Percentiles rank a stretch among this genome's conserved stretches.
phyloP scores from a whole-genome alignment of 768 basidiomycete species.

The Dacryopinax primogenitus region DNA sequence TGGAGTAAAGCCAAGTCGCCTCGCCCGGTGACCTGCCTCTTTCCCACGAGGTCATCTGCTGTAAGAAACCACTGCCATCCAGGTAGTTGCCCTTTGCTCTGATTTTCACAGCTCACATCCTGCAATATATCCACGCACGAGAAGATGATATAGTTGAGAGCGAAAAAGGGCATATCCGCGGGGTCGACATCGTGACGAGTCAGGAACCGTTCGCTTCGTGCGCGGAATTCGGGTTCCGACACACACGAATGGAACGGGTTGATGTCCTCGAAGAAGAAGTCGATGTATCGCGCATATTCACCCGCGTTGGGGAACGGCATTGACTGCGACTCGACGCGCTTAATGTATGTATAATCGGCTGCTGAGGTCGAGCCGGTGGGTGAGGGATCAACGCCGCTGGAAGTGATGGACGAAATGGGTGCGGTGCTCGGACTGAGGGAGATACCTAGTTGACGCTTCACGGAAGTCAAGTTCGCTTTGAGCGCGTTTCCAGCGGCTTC shows the following conservation, averaged over 20 bases:
- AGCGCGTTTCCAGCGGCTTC: not conserved
- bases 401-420: not conserved
- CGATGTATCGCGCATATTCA: not conserved
- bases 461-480: not conserved
- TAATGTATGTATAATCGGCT: not conserved
- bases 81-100: not conserved
- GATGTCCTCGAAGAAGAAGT: slow-evolving; percentile 2
- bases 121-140: not conserved
- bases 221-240: not conserved
- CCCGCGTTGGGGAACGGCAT: not conserved
- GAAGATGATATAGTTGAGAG: slow-evolving; percentile 5
- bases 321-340: not conserved
- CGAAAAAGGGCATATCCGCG: not conserved
- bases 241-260: not conserved
- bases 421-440: not conserved
- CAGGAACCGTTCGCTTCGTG: not conserved
- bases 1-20: not conserved
- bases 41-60: not conserved
- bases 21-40: not conserved
- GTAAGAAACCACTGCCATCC: not conserved
- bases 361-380: not conserved
- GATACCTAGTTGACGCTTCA: not conserved
- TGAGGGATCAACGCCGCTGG: not conserved
- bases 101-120: not conserved
- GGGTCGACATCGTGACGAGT: not conserved